Base-by-base conservation (phyloP, 495 filamentous ascomycete species). In the Margaritispora aquatica region DNA sequence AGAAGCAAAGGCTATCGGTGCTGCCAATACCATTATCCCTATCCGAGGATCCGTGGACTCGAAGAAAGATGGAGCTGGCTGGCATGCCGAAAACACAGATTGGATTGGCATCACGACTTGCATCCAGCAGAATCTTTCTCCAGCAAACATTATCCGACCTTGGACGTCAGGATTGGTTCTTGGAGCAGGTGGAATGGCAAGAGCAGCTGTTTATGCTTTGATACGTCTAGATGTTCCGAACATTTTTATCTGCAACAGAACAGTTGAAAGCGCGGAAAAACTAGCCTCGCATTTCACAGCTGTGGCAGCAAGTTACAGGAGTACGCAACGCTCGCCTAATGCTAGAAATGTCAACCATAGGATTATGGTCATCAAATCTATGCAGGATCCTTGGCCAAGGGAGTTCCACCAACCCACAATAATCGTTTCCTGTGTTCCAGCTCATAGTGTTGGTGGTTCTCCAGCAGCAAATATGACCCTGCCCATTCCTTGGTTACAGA, bases 171-270 rank as follows among this genome's bases (percentile, higher is more conserved):
- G 77, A 0, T 70, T 92, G 2, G 83, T 92, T 15, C 78, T 91
- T 59, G 88, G 88, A 15, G 88, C 88, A 0, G 88, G 88, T n/a
- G 88, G 88, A 2, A 91, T 90, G 86, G 88, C 85, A n/a, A 76
- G 88, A 27, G 85, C 88, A 2, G 85, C 88, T 20, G 79, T 90
- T 27, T 92, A 92, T 62, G 86, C 88, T 1, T 76, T 92, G 68
- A 80, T 89, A 22, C 84, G 84, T 59, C 74, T 91, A 2, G 88
- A 87, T 9, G 89, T 88, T 57, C 81, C 82, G 9, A 84, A 87
- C 59, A 86, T 92, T 13, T 88, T 89, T 64, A 80, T 92, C 49
- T 84, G 82, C 60, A 91, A 91, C 59, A 75, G 88, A 20, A 88
- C 85, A 0, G 64, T 73, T 19, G 69, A 70, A 4, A 81, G 81